phyloP scores from a whole-genome alignment of 2,329 filamentous ascomycete species.

The Fusarium algeriense region DNA sequence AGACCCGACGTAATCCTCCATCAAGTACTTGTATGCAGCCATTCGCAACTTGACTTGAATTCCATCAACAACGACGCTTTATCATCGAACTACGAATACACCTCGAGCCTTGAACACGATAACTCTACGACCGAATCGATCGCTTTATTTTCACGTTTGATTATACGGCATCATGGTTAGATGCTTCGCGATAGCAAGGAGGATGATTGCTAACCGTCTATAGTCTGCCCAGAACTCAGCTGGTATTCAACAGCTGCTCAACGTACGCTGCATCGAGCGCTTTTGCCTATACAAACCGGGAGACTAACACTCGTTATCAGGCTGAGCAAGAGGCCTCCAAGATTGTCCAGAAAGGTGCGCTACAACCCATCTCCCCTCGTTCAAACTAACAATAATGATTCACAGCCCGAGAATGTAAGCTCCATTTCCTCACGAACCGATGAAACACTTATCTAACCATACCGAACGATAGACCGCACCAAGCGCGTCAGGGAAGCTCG shows the following conservation, averaged over 20 bases:
- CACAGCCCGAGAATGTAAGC: conserved; percentile 88
- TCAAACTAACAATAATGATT: conserved; percentile 37
- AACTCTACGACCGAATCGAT: not conserved
- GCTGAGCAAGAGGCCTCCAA: conserved; percentile 98
- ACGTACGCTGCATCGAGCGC: conserved; percentile 71
- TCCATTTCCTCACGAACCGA: conserved; percentile 13
- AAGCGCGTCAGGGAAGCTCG: conserved; percentile 98
- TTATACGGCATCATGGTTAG: conserved; percentile 42
- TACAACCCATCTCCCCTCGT: conserved; percentile 10
- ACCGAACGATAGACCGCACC: conserved; percentile 70
- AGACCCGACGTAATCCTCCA: conserved; percentile 39
- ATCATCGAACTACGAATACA: conserved; percentile 25
- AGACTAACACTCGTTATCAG: conserved; percentile 59
- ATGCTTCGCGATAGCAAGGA: conserved; percentile 9
- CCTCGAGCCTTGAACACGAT: not conserved
- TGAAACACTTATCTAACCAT: conserved; percentile 6
- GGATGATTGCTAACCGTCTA: conserved; percentile 44
- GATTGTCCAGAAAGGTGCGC: conserved; percentile 94
- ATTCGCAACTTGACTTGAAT: conserved; percentile 29
- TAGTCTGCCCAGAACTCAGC: conserved; percentile 98
- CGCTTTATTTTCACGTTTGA: not conserved
- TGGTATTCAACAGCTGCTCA: conserved; percentile 98
- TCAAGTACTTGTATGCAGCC: conserved; percentile 32
- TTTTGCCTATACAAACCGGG: not conserved
- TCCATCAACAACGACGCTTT: conserved; percentile 33